phyloP scores from a whole-genome alignment of 2,329 filamentous ascomycete genomes.

The Mollisiaceae sp. region DNA sequence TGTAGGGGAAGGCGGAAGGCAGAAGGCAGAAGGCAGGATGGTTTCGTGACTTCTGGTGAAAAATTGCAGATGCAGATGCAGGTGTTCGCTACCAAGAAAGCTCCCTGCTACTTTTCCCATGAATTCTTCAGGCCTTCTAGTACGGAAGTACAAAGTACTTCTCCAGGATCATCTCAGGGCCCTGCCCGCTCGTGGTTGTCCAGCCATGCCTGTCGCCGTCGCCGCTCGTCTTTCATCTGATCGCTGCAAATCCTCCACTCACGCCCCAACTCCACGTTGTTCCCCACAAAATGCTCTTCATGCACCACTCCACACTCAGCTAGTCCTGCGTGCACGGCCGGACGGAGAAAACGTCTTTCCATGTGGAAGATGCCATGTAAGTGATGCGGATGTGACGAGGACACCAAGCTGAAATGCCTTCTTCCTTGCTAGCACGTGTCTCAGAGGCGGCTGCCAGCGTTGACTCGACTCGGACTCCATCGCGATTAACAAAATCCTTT shows the following conservation, averaged over 20 bases:
- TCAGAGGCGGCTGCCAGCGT: constrained; percentile 3
- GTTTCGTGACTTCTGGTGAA: constrained; percentile 18
- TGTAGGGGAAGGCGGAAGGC: not conserved
- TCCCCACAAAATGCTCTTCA: constrained; percentile 21
- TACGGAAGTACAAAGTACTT: constrained; percentile 3
- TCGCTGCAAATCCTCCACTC: constrained; percentile 18
- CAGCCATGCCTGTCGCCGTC: not conserved
- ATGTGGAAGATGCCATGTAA: not conserved
- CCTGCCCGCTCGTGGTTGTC: constrained; percentile 1
- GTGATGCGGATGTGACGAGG: not conserved
- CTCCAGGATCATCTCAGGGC: constrained; percentile 6
- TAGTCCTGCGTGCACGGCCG: constrained; percentile 17
- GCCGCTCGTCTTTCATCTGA: constrained; percentile 14
- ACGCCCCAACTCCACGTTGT: constrained; percentile 11
- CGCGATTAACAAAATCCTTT: constrained; percentile 15
- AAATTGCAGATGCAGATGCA: constrained; percentile 18
- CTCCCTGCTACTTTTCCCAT: constrained; percentile 15
- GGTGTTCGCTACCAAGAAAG: constrained; percentile 22
- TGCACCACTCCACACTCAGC: constrained; percentile 15
- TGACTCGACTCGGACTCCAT: not conserved
- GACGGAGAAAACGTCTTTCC: constrained; percentile 19
- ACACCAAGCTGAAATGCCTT: not conserved
- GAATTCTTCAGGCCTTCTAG: constrained; percentile 20
- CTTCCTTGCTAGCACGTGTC: constrained; percentile 14
- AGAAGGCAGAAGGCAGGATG: not conserved